Evolutionary conservation across 768 basidiomycete genomes (phyloP).

Genomic region (Daedaleopsis nitida): DNA sequence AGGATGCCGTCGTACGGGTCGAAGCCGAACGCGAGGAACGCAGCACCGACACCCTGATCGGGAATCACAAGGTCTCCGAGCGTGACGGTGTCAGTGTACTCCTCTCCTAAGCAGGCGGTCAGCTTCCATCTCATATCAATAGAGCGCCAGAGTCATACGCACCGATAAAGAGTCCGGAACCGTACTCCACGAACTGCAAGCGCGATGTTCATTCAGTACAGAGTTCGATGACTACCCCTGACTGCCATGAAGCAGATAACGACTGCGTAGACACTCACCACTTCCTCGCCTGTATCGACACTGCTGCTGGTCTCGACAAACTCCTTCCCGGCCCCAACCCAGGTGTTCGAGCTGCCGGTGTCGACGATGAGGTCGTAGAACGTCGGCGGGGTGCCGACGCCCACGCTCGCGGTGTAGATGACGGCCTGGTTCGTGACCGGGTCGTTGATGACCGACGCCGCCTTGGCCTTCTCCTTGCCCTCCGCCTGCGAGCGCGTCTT

Average conservation of each 20-base stretch:
- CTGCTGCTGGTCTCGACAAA: constrained; percentile 23
- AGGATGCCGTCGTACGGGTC: constrained; percentile 61
- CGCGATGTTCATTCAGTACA: background rate
- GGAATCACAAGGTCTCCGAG: constrained; percentile 51
- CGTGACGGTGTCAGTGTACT: constrained; percentile 52
- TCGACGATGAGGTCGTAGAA: constrained; percentile 32
- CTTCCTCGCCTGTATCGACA: constrained; percentile 20
- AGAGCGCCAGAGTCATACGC: background rate
- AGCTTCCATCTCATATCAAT: background rate
- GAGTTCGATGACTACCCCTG: background rate
- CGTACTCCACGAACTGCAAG: constrained; percentile 13
- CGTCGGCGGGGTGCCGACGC: constrained; percentile 50
- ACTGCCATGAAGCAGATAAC: background rate
- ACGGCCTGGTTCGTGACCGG: constrained; percentile 24
- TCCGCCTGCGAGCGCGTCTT: background rate
- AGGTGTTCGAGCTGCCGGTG: constrained; percentile 28
- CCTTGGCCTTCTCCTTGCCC: background rate
- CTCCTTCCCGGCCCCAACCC: constrained; percentile 23
- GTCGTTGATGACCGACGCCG: constrained; percentile 2
- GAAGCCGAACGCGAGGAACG: constrained; percentile 43
- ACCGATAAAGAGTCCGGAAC: constrained; percentile 15
- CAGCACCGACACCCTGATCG: constrained; percentile 66
- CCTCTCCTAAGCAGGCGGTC: constrained; percentile 14
- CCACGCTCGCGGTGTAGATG: constrained; percentile 32
- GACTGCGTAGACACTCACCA: constrained; percentile 14